Percentiles rank a stretch among this genome's conserved stretches.
These are phyloP conservation scores for Amaranthus hypochondriacus DNA, from an alignment of 148 eudicot genomes.

Conservation along the genomic window DNA sequence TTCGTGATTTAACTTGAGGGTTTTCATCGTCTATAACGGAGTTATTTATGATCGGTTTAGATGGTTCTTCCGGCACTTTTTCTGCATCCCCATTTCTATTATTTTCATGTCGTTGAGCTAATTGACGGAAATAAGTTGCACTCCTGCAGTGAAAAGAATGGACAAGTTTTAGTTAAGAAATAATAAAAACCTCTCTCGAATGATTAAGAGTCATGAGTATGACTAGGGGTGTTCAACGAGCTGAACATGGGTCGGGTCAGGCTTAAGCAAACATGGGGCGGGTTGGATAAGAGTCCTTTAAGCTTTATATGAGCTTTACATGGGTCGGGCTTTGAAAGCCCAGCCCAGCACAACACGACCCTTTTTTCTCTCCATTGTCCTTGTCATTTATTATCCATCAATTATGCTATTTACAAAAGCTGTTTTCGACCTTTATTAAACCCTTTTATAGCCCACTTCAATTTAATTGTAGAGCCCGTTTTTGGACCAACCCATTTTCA, in stretches of 20 bases:
- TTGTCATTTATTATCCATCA: neutral
- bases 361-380: too few relatives aligned
- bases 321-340: too few relatives aligned
- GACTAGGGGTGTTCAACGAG: too few relatives aligned
- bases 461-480: too few relatives aligned
- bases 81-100: slow-evolving; percentile 25
- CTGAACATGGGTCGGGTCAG: too few relatives aligned
- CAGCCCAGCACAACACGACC: too few relatives aligned
- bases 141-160: slow-evolving; percentile 53
- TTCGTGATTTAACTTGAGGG: slow-evolving; percentile 17
- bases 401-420: neutral
- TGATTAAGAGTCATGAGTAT: neutral
- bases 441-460: too few relatives aligned
- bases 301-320: too few relatives aligned
- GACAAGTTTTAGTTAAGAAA: slow-evolving; percentile 8
- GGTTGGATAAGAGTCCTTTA: too few relatives aligned
- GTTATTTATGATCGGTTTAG: slow-evolving; percentile 14
- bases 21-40: slow-evolving; percentile 18
- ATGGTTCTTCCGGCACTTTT: slow-evolving; percentile 13
- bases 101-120: slow-evolving; percentile 46
- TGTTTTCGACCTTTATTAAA: too few relatives aligned
- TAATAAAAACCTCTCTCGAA: neutral
- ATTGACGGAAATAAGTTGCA: slow-evolving; percentile 67
- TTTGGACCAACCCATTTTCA: too few relatives aligned
- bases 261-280: too few relatives aligned